Conservation (phyloP, 352 stramenopile genomes). For the Globisporangium camurandrum region DNA sequence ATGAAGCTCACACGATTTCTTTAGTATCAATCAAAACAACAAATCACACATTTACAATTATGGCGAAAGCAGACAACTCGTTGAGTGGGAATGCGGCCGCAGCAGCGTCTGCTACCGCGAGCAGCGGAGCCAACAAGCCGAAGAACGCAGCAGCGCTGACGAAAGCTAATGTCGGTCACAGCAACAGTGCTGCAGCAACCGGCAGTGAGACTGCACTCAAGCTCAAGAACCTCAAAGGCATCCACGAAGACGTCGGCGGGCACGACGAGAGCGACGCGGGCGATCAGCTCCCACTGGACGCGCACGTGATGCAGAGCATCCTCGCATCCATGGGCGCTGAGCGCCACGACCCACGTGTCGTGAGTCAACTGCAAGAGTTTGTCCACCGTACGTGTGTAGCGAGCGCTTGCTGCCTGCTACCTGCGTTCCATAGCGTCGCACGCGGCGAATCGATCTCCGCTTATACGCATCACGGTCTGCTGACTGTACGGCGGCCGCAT, state of each 20-base stretch:
- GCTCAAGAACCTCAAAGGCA: slow-evolving; percentile 47
- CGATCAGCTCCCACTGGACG: slow-evolving; percentile 51
- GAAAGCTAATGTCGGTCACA: slow-evolving; percentile 10
- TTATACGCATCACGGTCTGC: background rate
- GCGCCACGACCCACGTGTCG: slow-evolving; percentile 72
- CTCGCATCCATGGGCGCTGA: slow-evolving; percentile 78
- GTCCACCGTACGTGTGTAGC: slow-evolving; percentile 49
- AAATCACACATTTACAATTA: too few species aligned
- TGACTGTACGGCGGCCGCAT: background rate
- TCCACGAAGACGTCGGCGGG: slow-evolving; percentile 61
- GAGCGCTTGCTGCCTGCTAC: background rate
- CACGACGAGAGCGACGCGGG: slow-evolving; percentile 26
- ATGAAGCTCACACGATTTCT: too few species aligned
- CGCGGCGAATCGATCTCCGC: background rate
- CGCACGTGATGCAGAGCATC: slow-evolving; percentile 44
- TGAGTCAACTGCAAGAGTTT: slow-evolving; percentile 78
- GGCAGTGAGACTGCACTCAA: slow-evolving; percentile 27
- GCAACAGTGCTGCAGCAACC: slow-evolving; percentile 11
- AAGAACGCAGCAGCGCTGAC: slow-evolving; percentile 10
- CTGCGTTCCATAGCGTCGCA: background rate
- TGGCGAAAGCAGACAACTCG: slow-evolving; percentile 9
- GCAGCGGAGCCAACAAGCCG: slow-evolving; percentile 4
- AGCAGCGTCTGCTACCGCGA: background rate
- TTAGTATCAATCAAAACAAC: too few species aligned
- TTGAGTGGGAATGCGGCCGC: slow-evolving; percentile 1